Evolutionary conservation across 108 stramenopile species (phyloP).

Genomic region (Licmophora abbreviata): DNA sequence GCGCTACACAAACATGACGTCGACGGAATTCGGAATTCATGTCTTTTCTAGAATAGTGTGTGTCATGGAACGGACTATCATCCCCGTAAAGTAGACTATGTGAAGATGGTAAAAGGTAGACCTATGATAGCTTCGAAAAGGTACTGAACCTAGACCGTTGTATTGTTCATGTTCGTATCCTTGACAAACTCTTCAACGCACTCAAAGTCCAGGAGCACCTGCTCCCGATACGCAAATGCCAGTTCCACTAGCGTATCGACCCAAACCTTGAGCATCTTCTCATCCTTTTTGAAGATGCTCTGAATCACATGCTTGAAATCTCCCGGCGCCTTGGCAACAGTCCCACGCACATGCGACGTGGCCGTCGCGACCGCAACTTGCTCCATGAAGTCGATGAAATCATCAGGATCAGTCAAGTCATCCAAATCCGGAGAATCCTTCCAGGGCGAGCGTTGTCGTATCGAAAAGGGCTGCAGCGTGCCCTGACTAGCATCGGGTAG

Average conservation of each 20-base stretch:
- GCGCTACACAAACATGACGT: too few relatives aligned
- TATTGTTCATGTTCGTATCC: too few relatives aligned
- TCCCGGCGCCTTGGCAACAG: constrained; percentile 45
- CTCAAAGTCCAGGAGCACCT: constrained; percentile 50
- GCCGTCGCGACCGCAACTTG: constrained; percentile 46
- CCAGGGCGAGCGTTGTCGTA: constrained; percentile 55
- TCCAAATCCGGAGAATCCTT: constrained; percentile 34
- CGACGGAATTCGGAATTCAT: too few relatives aligned
- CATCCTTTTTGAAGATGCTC: constrained; percentile 24
- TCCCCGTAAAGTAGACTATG: too few relatives aligned
- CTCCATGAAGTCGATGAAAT: constrained; percentile 39
- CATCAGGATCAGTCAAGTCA: constrained; percentile 11
- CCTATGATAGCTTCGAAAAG: too few relatives aligned
- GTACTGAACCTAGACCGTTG: too few relatives aligned
- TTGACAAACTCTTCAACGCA: constrained; percentile 54
- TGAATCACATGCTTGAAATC: constrained; percentile 61
- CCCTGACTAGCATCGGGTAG: constrained; percentile 15
- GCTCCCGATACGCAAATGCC: constrained; percentile 37
- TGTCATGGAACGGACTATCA: too few relatives aligned
- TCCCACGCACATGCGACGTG: constrained; percentile 50
- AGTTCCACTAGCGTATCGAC: constrained; percentile 27
- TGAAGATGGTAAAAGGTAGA: too few relatives aligned
- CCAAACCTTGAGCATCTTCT: constrained; percentile 32
- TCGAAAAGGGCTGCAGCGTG: constrained; percentile 22
- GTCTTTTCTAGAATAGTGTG: too few relatives aligned